A percentile compares a stretch with the other conserved stretches of the same genome.
Evolutionary conservation across 371 early-diverging fungal genomes (phyloP).

Genomic region (Haplosporangium sp.): DNA sequence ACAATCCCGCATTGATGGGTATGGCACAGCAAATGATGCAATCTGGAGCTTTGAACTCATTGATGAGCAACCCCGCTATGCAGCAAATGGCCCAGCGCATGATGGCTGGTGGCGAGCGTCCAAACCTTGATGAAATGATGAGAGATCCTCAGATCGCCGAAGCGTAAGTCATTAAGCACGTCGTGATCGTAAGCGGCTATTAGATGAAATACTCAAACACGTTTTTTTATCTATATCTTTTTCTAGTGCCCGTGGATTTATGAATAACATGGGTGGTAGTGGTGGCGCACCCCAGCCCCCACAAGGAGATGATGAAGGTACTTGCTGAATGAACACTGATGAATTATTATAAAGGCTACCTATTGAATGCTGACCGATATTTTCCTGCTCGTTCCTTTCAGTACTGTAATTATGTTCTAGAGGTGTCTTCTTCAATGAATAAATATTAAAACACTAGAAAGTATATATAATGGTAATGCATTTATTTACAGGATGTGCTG

Average conservation of each 20-base stretch:
- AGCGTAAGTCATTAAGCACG: constrained; percentile 64
- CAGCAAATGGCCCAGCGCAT: constrained; percentile 87
- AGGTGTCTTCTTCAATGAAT: not conserved
- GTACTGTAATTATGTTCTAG: constrained; percentile 25
- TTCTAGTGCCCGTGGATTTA: constrained; percentile 77
- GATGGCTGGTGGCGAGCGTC: constrained; percentile 72
- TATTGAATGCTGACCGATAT: not conserved
- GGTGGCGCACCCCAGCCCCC: constrained; percentile 32
- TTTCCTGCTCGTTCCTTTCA: not conserved
- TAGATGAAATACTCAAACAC: not conserved
- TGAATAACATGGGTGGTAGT: constrained; percentile 62
- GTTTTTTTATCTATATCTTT: not conserved
- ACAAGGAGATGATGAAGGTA: constrained; percentile 33
- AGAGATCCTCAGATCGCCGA: constrained; percentile 81
- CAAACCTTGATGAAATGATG: constrained; percentile 79
- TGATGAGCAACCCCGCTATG: constrained; percentile 92
- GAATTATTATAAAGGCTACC: not conserved
- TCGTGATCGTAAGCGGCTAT: not conserved
- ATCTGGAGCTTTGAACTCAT: constrained; percentile 84
- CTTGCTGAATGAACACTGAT: not conserved
- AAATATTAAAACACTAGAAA: constrained; percentile 5
- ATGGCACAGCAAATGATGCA: constrained; percentile 97
- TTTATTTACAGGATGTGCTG: constrained; percentile 49
- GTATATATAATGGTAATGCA: constrained; percentile 1
- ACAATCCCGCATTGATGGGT: constrained; percentile 92